Evolutionary conservation across 2,329 filamentous ascomycete species (phyloP).

Genomic region (Pseudocercospora cruenta): DNA sequence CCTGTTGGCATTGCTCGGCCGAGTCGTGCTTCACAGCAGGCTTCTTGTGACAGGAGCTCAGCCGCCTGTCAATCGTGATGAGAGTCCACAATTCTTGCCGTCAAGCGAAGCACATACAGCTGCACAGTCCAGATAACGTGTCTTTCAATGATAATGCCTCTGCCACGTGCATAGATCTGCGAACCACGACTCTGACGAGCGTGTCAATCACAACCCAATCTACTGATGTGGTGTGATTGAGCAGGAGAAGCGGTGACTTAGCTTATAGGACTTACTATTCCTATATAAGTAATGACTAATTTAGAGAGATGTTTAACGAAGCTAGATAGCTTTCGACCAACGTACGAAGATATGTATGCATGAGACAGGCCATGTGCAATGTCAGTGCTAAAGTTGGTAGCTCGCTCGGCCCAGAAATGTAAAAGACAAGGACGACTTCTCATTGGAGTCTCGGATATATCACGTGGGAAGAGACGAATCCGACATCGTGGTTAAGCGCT

Average conservation of each 20-base stretch:
- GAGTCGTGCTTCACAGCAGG: background rate
- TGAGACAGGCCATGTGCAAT: constrained; percentile 13
- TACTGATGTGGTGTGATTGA: constrained; percentile 6
- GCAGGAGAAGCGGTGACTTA: constrained; percentile 13
- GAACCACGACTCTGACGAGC: constrained; percentile 1
- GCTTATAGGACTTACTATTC: constrained; percentile 12
- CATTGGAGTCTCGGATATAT: constrained; percentile 7
- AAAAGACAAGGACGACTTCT: background rate
- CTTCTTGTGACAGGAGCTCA: background rate
- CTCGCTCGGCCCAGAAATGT: constrained; percentile 11
- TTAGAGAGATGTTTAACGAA: background rate
- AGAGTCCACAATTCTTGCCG: background rate
- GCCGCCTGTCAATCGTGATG: background rate
- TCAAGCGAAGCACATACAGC: background rate
- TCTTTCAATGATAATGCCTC: background rate
- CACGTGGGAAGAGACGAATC: constrained; percentile 17
- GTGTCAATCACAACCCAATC: background rate
- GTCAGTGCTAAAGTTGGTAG: constrained; percentile 11
- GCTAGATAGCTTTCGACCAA: constrained; percentile 3
- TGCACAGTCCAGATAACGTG: background rate
- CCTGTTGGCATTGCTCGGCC: background rate
- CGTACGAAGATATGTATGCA: constrained; percentile 9
- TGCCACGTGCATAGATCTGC: constrained; percentile 2
- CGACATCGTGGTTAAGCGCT: constrained; percentile 17
- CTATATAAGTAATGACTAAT: constrained; percentile 9